Conservation (phyloP, 352 stramenopile species). For the Globisporangium cederbergense region DNA sequence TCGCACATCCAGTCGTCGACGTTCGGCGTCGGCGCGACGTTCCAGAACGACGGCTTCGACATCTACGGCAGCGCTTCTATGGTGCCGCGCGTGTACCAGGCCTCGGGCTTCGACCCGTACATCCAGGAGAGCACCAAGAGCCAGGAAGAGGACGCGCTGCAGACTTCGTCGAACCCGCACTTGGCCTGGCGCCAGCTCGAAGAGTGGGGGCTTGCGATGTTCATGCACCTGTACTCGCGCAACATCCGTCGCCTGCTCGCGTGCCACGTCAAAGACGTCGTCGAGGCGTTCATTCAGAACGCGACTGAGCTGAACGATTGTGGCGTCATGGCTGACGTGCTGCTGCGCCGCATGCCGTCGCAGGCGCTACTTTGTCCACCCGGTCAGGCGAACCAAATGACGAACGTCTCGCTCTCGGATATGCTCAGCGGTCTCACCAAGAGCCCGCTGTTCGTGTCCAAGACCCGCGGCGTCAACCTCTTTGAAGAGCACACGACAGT, state of each 20-base stretch:
- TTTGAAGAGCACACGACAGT: conserved; percentile 81
- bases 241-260: conserved; percentile 78
- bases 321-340: conserved; percentile 73
- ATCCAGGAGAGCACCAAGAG: conserved; percentile 55
- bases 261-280: conserved; percentile 82
- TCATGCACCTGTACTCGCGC: conserved; percentile 85
- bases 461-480: conserved; percentile 67
- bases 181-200: conserved; percentile 76
- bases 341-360: conserved; percentile 62
- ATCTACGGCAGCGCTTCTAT: conserved; percentile 71
- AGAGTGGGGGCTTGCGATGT: conserved; percentile 74
- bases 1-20: conserved; percentile 38
- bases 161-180: conserved; percentile 67
- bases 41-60: conserved; percentile 53
- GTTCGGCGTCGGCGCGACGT: conserved; percentile 44
- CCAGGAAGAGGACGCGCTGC: conserved; percentile 70
- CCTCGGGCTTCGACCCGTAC: conserved; percentile 75
- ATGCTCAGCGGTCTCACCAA: conserved; percentile 66
- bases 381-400: conserved; percentile 69
- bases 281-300: conserved; percentile 80
- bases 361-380: conserved; percentile 77
- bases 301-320: conserved; percentile 76
- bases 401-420: conserved; percentile 76
- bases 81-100: conserved; percentile 78
- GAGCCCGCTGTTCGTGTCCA: conserved; percentile 73